These are phyloP conservation scores for Tricharina praecox DNA, from an alignment of 495 filamentous ascomycete species.

Conservation along the genomic window DNA sequence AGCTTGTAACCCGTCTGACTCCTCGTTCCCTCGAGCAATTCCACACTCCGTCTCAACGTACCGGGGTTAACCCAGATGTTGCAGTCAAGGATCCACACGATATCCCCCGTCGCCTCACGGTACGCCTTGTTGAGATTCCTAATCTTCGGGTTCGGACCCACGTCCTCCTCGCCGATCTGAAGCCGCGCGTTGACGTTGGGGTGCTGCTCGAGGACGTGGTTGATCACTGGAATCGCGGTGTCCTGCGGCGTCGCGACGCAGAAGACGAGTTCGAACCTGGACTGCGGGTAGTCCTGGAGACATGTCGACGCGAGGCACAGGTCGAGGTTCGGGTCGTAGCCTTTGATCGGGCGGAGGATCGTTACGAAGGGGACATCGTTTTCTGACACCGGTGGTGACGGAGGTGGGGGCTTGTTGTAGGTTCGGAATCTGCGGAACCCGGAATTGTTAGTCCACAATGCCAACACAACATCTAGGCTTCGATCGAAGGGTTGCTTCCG, in stretches of 20 bases:
- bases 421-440: constrained; percentile 30
- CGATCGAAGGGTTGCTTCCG: too few species aligned
- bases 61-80: constrained; percentile 82
- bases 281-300: constrained; percentile 57
- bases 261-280: constrained; percentile 64
- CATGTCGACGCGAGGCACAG: constrained; percentile 87
- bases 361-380: constrained; percentile 57
- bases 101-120: constrained; percentile 78
- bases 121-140: constrained; percentile 91
- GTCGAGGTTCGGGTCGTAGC: constrained; percentile 76
- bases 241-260: constrained; percentile 67
- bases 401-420: constrained; percentile 30
- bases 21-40: constrained; percentile 55
- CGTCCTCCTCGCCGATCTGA: constrained; percentile 76
- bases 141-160: constrained; percentile 97
- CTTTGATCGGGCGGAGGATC: constrained; percentile 83
- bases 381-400: constrained; percentile 6
- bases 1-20: constrained; percentile 60
- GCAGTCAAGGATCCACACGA: constrained; percentile 91
- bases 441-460: neutral
- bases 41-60: constrained; percentile 71
- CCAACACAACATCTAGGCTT: too few species aligned
- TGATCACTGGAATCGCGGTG: constrained; percentile 58
- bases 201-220: constrained; percentile 53
- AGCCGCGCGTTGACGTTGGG: constrained; percentile 55